Percentiles rank a stretch among this genome's conserved stretches.
phyloP scores from a whole-genome alignment of 768 basidiomycete genomes.

The Candolleomyces aberdarensis region DNA sequence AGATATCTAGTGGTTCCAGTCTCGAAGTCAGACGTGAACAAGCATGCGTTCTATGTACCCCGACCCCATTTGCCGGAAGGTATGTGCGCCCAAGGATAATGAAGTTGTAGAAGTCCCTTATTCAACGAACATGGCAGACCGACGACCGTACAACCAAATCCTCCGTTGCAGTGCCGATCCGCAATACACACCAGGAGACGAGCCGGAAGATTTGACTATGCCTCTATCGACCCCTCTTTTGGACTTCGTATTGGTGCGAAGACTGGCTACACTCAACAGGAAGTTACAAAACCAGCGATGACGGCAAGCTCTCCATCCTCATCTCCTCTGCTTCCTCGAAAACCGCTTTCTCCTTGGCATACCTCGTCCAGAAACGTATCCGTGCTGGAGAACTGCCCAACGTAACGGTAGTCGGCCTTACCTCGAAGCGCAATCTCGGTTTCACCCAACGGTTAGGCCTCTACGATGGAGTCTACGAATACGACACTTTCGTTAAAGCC shows the following conservation, averaged over 20 bases:
- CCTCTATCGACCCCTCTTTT: conserved; percentile 69
- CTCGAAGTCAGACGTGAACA: conserved; percentile 49
- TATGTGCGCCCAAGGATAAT: conserved; percentile 17
- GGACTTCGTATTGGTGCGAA: conserved; percentile 76
- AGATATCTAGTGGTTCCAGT: conserved; percentile 56
- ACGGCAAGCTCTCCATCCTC: conserved; percentile 33
- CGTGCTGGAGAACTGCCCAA: conserved; percentile 22
- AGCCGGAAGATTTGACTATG: conserved; percentile 63
- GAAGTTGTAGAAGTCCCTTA: neutral
- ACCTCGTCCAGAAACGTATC: conserved; percentile 49
- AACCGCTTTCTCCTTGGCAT: conserved; percentile 68
- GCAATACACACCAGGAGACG: conserved; percentile 45
- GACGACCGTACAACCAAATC: conserved; percentile 68
- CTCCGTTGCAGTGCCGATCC: conserved; percentile 56
- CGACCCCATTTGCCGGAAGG: conserved; percentile 62
- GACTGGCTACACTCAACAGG: conserved; percentile 56
- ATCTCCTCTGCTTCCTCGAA: conserved; percentile 73
- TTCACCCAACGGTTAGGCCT: conserved; percentile 55
- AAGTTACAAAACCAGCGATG: conserved; percentile 45
- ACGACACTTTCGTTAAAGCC: conserved; percentile 40
- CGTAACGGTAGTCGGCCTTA: conserved; percentile 53
- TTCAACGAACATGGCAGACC: conserved; percentile 33
- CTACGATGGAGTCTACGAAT: conserved; percentile 56
- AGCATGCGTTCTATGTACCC: conserved; percentile 52
- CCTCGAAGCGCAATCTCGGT: conserved; percentile 49